Evolutionary conservation across 495 filamentous ascomycete genomes (phyloP), one percentile per base, ranked within the genome.

Genomic region (Penicillium pulvis): DNA sequence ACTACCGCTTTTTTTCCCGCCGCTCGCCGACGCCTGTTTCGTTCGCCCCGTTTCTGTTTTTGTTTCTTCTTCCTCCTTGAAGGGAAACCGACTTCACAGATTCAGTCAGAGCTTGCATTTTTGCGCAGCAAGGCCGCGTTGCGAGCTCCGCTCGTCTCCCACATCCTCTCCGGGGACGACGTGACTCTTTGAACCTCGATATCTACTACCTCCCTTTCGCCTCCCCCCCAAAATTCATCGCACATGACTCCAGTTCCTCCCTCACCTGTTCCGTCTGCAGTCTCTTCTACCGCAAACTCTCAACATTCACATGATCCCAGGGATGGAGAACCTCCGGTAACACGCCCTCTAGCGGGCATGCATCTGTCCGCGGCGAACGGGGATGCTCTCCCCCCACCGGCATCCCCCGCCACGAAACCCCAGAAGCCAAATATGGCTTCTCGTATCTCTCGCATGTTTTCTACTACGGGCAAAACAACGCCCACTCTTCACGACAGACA

Each of bases 391-490:
- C 66, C 71, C 52, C 46, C 52, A 23, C 52, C 65, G 41, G 53
- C 65, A 33, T 75, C 75, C 36, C 65, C 70, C 17, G 59, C 73
- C 60, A 57, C 72, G 42, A 74, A 77, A 57, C 63, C 72, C 8
- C 66, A 79, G 44, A 83, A 72, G 68, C 73, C 80, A 4, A 83
- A 78, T 28, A 83, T 86, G 77, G 81, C 82, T 44, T 68, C 80
- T 62, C 83, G 84, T 39, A 59, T 87, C 39, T 81, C 82, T 51
- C 81, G 84, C 61, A 87, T 87, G 81, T 87, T 87, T 71, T 77
- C 80, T 44, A 70, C 57, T 53, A 71, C 66, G 2, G 72, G 64
- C 42, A 81, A 71, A 55, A 47, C 52, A 39, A 64, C 69, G 24
- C 67, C 70, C 23, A 66, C 61, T 26, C 23, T 35, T 7, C 17